A percentile compares a stretch with the other conserved stretches of the same genome.
Conservation (phyloP, 176 grass and related monocot genomes). For the Eragrostis nindensis region DNA sequence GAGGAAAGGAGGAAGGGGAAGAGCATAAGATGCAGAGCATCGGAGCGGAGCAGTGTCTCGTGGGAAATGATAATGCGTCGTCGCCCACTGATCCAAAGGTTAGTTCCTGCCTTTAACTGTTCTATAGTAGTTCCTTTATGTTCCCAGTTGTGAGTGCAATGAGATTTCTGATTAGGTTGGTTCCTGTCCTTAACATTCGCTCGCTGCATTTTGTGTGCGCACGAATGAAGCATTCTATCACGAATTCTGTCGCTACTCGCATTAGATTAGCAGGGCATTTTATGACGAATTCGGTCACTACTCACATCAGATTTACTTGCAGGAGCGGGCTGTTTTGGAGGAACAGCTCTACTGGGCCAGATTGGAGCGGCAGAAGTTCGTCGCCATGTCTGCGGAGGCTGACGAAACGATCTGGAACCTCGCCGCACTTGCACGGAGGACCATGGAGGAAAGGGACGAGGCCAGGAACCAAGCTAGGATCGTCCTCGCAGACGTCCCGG, state of each 20-base stretch:
- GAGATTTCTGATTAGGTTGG: no score
- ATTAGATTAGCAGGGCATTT: no score
- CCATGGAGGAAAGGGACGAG: conserved; percentile 41
- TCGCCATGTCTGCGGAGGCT: conserved; percentile 29
- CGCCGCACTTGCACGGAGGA: not conserved
- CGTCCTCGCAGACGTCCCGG: conserved; percentile 16
- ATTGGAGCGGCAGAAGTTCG: conserved; percentile 21
- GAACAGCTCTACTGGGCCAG: conserved; percentile 24
- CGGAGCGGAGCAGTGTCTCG: not conserved
- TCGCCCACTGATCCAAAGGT: conserved; percentile 22
- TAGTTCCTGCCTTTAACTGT: not conserved
- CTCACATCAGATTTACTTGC: not conserved
- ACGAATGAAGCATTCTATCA: no score
- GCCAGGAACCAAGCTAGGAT: conserved; percentile 17
- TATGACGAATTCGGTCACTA: no score
- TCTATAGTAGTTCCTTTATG: not conserved
- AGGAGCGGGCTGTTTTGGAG: conserved; percentile 24
- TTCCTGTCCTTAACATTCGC: no score
- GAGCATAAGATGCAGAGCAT: conserved; percentile 15
- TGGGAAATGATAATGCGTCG: not conserved
- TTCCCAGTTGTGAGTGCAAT: not conserved
- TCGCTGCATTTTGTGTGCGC: no score
- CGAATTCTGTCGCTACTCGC: no score
- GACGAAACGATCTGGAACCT: conserved; percentile 40
- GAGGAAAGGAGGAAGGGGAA: not conserved